These are phyloP conservation scores for Aspergillus felis DNA, from an alignment of 2,329 filamentous ascomycete genomes.

Conservation along the genomic window DNA sequence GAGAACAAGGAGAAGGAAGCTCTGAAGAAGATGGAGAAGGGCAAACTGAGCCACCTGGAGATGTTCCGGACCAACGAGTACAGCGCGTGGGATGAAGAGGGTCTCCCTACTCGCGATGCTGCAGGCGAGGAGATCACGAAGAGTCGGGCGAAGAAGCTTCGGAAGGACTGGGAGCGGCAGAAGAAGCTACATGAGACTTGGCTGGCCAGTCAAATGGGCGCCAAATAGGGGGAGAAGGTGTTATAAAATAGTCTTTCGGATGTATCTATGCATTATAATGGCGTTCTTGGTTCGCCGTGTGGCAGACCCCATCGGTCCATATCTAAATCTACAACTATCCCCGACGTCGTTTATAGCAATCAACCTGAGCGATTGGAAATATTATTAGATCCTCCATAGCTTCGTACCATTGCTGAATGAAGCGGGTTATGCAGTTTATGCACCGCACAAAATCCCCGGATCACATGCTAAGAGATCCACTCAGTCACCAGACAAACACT, in stretches of 20 bases:
- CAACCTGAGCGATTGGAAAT: background rate
- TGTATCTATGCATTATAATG: background rate
- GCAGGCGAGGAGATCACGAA: conserved; percentile 79
- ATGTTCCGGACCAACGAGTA: conserved; percentile 62
- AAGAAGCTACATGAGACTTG: conserved; percentile 56
- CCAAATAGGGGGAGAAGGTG: background rate
- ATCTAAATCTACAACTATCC: background rate
- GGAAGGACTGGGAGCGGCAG: conserved; percentile 86
- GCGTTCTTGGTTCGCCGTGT: background rate
- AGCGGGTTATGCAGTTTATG: background rate
- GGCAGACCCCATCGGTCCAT: background rate
- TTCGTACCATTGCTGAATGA: background rate
- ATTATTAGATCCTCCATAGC: background rate
- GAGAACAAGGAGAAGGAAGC: conserved; percentile 42
- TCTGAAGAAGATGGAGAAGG: conserved; percentile 49
- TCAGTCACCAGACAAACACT: background rate
- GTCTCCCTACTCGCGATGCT: conserved; percentile 71
- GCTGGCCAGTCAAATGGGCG: background rate
- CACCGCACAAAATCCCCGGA: background rate
- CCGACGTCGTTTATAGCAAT: background rate
- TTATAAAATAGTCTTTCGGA: background rate
- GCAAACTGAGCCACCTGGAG: conserved; percentile 53
- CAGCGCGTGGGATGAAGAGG: conserved; percentile 76
- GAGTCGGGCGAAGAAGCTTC: conserved; percentile 72
- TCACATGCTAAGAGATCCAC: background rate